Evolutionary conservation across 192 early-diverging fungal species (phyloP), one percentile per base, ranked within the genome.

Genomic region (Tieghemiomyces parasiticus): DNA sequence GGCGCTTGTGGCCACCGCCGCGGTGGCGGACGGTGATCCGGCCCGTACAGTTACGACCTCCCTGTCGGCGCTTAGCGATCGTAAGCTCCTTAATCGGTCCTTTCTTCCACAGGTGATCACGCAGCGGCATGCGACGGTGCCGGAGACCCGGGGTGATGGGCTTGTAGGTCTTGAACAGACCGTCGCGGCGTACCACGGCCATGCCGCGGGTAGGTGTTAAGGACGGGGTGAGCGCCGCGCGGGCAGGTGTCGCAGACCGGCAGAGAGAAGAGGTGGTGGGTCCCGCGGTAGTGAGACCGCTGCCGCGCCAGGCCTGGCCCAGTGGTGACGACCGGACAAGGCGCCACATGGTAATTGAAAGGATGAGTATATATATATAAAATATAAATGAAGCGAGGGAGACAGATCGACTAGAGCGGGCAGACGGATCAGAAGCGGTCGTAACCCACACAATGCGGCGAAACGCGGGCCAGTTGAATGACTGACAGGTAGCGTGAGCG

Each of bases 161-260:
- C 69, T 88, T 97, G 74, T 91, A 91, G 14, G 90, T 84, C 75
- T 95, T 97, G 81, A 95, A 94, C 63, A 86, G 82, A 22, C 76
- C 82, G 38, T 77, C 76, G 58, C 69, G 63, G 24, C 55, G 54
- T 1, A 55, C 63, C 6, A 64, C 51, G 47, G 60, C 42, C 42
- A 61, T 49, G 19, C 29, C 42, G 19, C 45, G 47, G 26, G 13
- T 53, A 25, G 52, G 25, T 53, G 12, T 10, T 16, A 12, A 53
- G 14, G 52, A 53, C 12, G 44, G 44, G 44, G 20, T 45, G 12
- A 45, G 12, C 20, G 10, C 20, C 44, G 44, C 20, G 10, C 12
- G 12, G 44, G 10, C 20, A 10, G 44, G 44, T 20, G 20, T 45
- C 12, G 44, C 44, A 10, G 10, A 13, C 44, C 44, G 12, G 20